phyloP scores from a whole-genome alignment of 148 eudicot species.

The Bassia scoparia region DNA sequence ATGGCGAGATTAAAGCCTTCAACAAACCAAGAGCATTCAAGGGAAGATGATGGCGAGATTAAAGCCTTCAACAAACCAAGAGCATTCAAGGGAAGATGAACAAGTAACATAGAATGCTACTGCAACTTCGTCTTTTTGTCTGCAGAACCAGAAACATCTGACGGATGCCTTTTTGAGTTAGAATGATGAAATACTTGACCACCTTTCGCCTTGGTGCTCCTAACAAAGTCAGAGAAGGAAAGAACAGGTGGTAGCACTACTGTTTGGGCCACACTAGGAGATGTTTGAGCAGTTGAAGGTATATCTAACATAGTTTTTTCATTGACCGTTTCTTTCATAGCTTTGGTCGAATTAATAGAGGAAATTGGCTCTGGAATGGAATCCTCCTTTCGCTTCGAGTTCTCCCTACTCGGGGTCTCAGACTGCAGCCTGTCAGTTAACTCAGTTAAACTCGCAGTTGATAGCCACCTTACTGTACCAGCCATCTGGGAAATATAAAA shows the following conservation, averaged over 20 bases:
- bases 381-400: slow-evolving; percentile 20
- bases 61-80: no score
- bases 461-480: slow-evolving; percentile 82
- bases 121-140: slow-evolving; percentile 46
- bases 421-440: slow-evolving; percentile 35
- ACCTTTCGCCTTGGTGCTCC: slow-evolving; percentile 44
- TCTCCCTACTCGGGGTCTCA: slow-evolving; percentile 17
- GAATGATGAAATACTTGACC: slow-evolving; percentile 19
- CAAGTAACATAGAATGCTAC: slow-evolving; percentile 14
- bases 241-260: slow-evolving; percentile 52
- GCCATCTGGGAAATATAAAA: slow-evolving; percentile 85
- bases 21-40: no score
- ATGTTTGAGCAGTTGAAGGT: slow-evolving; percentile 21
- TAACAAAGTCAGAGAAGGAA: slow-evolving; percentile 59
- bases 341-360: slow-evolving; percentile 24
- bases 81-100: not conserved
- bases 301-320: slow-evolving; percentile 22
- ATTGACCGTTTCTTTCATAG: slow-evolving; percentile 22
- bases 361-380: slow-evolving; percentile 27
- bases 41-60: no score
- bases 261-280: slow-evolving; percentile 23
- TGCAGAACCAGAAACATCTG: slow-evolving; percentile 19
- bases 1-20: no score
- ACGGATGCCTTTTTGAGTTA: slow-evolving; percentile 30
- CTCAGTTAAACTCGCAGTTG: slow-evolving; percentile 47